These are phyloP conservation scores for Diospyros kaki DNA, from an alignment of 148 eudicot genomes.

Conservation along the genomic window DNA sequence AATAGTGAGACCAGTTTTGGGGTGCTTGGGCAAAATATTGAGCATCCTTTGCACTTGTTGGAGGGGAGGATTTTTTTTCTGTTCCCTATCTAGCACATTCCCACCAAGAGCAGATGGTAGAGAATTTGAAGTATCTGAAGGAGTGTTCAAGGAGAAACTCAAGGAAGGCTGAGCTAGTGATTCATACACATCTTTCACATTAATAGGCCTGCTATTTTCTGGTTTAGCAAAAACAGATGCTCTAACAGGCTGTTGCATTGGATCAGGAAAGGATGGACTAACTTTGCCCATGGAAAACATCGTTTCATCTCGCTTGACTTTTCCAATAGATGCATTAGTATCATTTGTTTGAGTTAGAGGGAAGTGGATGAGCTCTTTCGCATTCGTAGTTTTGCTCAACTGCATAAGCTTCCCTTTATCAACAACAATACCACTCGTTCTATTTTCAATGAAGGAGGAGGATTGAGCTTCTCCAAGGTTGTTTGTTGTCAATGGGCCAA, in stretches of 20 bases:
- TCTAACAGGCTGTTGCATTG: slow-evolving; percentile 31
- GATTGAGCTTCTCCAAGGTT: slow-evolving; percentile 26
- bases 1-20: slow-evolving; percentile 33
- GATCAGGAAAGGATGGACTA: slow-evolving; percentile 30
- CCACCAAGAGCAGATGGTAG: slow-evolving; percentile 30
- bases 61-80: slow-evolving; percentile 33
- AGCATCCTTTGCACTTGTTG: slow-evolving; percentile 61
- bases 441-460: slow-evolving; percentile 26
- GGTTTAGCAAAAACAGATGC: slow-evolving; percentile 33
- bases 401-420: slow-evolving; percentile 40
- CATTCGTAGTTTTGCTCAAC: slow-evolving; percentile 35
- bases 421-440: slow-evolving; percentile 28
- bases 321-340: slow-evolving; percentile 26
- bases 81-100: slow-evolving; percentile 49
- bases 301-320: slow-evolving; percentile 33
- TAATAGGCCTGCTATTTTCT: slow-evolving; percentile 29
- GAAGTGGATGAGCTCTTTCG: slow-evolving; percentile 23
- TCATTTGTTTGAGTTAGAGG: slow-evolving; percentile 36
- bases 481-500: slow-evolving; percentile 26
- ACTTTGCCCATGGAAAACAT: slow-evolving; percentile 24
- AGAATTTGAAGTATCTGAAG: slow-evolving; percentile 36
- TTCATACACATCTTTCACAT: slow-evolving; percentile 44
- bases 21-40: slow-evolving; percentile 60
- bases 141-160: slow-evolving; percentile 39
- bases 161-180: slow-evolving; percentile 41